Conservation (phyloP, 495 filamentous ascomycete genomes). For the Parmelia sp. region DNA sequence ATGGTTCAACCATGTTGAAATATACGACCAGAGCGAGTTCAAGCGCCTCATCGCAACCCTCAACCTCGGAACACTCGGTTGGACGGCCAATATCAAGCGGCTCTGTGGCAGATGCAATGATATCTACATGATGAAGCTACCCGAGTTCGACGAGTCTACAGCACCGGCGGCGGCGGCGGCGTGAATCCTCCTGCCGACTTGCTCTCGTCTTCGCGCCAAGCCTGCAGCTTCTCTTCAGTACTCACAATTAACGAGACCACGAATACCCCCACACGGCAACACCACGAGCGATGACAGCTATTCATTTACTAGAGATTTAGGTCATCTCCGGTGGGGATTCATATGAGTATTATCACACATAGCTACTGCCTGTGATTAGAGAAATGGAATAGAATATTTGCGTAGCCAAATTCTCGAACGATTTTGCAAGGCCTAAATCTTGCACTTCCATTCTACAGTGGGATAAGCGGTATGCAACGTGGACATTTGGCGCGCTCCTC, state of each 20-base stretch:
- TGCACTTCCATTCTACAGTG: too few species aligned
- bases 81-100: conserved; percentile 17
- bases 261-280: too few species aligned
- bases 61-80: conserved; percentile 19
- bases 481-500: too few species aligned
- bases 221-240: background rate
- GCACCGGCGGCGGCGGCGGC: background rate
- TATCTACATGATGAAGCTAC: conserved; percentile 8
- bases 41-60: conserved; percentile 19
- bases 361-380: too few species aligned
- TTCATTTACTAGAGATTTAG: too few species aligned
- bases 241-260: background rate
- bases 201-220: background rate
- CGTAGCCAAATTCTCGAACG: too few species aligned
- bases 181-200: background rate
- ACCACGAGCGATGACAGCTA: too few species aligned
- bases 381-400: too few species aligned
- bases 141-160: background rate
- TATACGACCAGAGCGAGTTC: conserved; percentile 14
- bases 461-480: too few species aligned
- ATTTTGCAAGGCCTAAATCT: too few species aligned
- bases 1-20: conserved; percentile 18
- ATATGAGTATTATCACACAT: too few species aligned
- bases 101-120: conserved; percentile 18
- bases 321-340: too few species aligned